A percentile compares a stretch with the other conserved stretches of the same genome.
phyloP scores from a whole-genome alignment of 768 basidiomycete genomes.

The Cyathus striatus region DNA sequence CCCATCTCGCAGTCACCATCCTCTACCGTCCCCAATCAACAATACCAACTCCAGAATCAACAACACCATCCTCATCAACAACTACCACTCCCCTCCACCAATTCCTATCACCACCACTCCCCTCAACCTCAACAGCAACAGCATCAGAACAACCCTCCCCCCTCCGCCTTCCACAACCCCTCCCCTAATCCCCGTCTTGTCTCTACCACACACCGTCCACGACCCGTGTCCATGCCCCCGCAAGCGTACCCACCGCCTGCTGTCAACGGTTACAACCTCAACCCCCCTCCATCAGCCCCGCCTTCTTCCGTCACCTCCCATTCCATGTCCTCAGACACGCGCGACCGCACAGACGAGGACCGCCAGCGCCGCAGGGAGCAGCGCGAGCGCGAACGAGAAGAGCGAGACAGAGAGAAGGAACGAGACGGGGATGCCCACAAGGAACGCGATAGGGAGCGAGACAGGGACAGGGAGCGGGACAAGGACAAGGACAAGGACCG shows the following conservation, averaged over 20 bases:
- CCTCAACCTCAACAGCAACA: constrained; percentile 11
- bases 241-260: constrained; percentile 34
- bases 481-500: background rate
- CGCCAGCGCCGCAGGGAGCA: constrained; percentile 22
- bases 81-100: constrained; percentile 16
- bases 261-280: constrained; percentile 8
- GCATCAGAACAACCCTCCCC: constrained; percentile 8
- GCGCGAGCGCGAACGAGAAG: constrained; percentile 10
- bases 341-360: constrained; percentile 24
- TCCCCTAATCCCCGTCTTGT: constrained; percentile 19
- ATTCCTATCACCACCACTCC: constrained; percentile 12
- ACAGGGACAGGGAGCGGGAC: no score
- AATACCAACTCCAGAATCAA: constrained; percentile 10
- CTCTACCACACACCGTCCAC: constrained; percentile 38
- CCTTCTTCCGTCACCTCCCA: constrained; percentile 16
- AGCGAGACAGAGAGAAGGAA: no score
- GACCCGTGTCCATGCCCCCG: constrained; percentile 76
- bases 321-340: constrained; percentile 23
- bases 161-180: no score
- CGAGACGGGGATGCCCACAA: no score
- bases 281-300: constrained; percentile 6
- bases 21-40: constrained; percentile 11
- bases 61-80: constrained; percentile 8
- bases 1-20: constrained; percentile 38
- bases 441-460: no score